phyloP scores from a whole-genome alignment of 441 rosid species.

The Sinapis alba region DNA sequence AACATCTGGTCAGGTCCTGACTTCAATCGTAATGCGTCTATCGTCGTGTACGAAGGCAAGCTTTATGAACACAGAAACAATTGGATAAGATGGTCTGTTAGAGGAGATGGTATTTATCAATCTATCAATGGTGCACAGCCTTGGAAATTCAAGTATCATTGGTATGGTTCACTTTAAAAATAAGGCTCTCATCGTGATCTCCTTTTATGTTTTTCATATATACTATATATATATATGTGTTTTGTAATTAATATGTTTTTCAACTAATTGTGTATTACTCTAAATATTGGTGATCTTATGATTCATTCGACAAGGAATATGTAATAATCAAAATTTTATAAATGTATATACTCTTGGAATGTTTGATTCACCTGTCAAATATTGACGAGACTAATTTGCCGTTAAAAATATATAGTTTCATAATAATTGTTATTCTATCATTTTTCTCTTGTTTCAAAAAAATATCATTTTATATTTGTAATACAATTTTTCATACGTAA shows the following conservation, averaged over 20 bases:
- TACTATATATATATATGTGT: not conserved
- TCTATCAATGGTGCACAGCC: not conserved
- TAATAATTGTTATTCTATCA: not conserved
- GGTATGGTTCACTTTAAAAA: not conserved
- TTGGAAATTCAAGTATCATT: conserved; percentile 6
- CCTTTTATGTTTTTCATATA: too few relatives aligned
- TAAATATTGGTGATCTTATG: not conserved
- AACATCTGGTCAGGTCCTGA: not conserved
- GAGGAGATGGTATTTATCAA: conserved; percentile 12
- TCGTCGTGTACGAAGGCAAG: not conserved
- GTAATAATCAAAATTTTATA: not conserved
- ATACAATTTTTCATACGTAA: too few relatives aligned
- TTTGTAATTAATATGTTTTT: not conserved
- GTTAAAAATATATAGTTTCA: too few relatives aligned
- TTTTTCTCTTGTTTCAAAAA: not conserved
- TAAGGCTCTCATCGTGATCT: too few relatives aligned
- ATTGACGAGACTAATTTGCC: too few relatives aligned
- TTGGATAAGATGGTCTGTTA: conserved; percentile 16
- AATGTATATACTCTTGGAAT: not conserved
- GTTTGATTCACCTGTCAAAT: not conserved
- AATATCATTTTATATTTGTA: too few relatives aligned
- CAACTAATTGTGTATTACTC: not conserved
- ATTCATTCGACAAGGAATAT: not conserved
- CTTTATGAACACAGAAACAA: fast-evolving
- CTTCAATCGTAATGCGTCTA: not conserved